Percentiles rank a stretch among this genome's conserved stretches.
Conservation (phyloP, 352 stramenopile species). For the Plasmopara muralis region DNA sequence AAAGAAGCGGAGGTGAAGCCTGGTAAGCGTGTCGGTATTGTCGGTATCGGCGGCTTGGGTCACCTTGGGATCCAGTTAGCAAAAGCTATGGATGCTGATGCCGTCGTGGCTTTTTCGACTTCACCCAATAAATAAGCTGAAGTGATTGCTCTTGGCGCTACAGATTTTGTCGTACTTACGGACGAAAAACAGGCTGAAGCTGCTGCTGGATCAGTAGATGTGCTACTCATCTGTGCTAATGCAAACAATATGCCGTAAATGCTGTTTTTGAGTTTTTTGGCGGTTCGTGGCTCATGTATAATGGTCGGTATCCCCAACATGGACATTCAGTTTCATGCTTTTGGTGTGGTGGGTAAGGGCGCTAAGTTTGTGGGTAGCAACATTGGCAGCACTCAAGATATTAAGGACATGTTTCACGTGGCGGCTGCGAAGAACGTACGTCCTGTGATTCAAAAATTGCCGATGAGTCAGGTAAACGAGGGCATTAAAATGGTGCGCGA, state of each 20-base stretch:
- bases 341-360: conserved; percentile 35
- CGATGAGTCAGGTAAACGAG: conserved; percentile 39
- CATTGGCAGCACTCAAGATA: conserved; percentile 37
- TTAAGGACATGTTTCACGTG: conserved; percentile 81
- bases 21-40: conserved; percentile 55
- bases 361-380: conserved; percentile 54
- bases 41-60: conserved; percentile 80
- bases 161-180: conserved; percentile 55
- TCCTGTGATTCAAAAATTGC: conserved; percentile 41
- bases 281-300: conserved; percentile 45
- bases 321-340: conserved; percentile 49
- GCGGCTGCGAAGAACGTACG: conserved; percentile 67
- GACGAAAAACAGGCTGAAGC: conserved; percentile 28
- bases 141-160: conserved; percentile 44
- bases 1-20: conserved; percentile 39
- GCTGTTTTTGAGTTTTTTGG: conserved; percentile 52
- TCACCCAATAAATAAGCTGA: conserved; percentile 54
- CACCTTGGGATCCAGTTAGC: conserved; percentile 83
- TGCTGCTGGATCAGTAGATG: conserved; percentile 38
- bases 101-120: conserved; percentile 57
- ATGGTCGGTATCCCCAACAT: conserved; percentile 64
- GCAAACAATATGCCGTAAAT: conserved; percentile 48
- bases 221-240: conserved; percentile 68
- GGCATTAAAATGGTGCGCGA: conserved; percentile 38
- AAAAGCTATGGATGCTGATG: conserved; percentile 46